Evolutionary conservation across 331 rosid genomes (phyloP).

Genomic region (Acacia concinna): DNA sequence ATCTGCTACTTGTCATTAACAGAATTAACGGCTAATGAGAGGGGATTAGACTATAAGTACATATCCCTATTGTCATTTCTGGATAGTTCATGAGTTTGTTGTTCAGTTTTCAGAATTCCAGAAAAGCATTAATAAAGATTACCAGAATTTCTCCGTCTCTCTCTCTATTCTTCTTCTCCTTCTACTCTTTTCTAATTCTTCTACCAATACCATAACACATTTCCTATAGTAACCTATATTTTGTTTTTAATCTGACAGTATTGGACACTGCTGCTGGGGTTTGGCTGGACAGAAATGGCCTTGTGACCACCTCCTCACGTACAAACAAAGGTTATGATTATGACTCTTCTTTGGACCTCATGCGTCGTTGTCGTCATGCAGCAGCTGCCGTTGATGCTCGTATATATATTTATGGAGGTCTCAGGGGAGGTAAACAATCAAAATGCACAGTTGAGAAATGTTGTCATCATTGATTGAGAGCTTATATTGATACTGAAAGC

Average conservation of each 20-base stretch:
- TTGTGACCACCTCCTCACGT: constrained; percentile 88
- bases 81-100: too few relatives aligned
- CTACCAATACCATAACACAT: too few relatives aligned
- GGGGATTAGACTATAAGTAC: too few relatives aligned
- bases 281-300: constrained; percentile 94
- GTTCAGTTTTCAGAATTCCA: too few relatives aligned
- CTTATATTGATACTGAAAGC: constrained; percentile 7
- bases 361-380: constrained; percentile 99
- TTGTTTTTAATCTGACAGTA: constrained; percentile 48
- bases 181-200: too few relatives aligned
- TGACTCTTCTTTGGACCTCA: constrained; percentile 84
- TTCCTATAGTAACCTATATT: not conserved
- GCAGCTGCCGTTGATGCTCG: constrained; percentile 89
- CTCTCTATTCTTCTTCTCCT: too few relatives aligned
- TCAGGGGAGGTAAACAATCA: constrained; percentile 73
- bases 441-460: constrained; percentile 19
- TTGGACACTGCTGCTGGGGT: constrained; percentile 99
- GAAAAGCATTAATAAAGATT: too few relatives aligned
- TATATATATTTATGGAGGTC: constrained; percentile 88
- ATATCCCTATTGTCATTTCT: too few relatives aligned
- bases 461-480: constrained; percentile 18
- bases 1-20: too few relatives aligned
- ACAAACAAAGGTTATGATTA: constrained; percentile 70
- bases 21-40: too few relatives aligned
- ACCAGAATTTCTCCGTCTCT: too few relatives aligned